Base-by-base conservation (phyloP, 352 stramenopile genomes). In the Pythium myriotylum region DNA sequence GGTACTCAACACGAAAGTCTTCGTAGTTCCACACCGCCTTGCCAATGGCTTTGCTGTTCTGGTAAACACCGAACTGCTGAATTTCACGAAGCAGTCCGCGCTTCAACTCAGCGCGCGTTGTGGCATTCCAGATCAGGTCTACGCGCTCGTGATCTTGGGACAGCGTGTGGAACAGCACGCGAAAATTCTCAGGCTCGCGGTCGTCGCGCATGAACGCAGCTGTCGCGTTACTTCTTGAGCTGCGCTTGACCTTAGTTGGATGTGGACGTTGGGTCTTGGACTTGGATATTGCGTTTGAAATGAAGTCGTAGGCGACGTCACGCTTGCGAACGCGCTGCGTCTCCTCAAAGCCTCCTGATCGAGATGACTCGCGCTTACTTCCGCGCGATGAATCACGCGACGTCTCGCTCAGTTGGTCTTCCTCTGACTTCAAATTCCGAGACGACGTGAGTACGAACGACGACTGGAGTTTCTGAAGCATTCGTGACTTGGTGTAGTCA, bases 21-120 rank as follows among this genome's bases (percentile, higher is more conserved):
- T 98, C 91, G 59, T 97, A 94, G 65, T 99, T 99, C 96, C 96
- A 99, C 16, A 92, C 76, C 29, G 95, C 86, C 54, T 91, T 86
- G 49, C 88, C 83, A 40, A 62, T 70, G 2, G 73, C 82, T 17
- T 74, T 68, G n/a, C 68, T 86, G 35, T 77, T 81, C 49, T 92
- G 81, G 19, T 92, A 89, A 39, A 88, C 75, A 7, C 74, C 83
- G 51, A 98, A 92, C 8, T 69, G 62, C 51, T 97, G 74, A 56
- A 98, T 91, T 61, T 93, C 89, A 20, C 71, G 54, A 20, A 94
- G 77, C 29, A 99, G 70, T 24, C 88, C 81, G 43, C 70, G 79
- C 9, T 88, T 86, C 41, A 99, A 78, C 59, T 98, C 94, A 8
- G 84, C 76, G 22, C 95, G 75, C 1, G 93, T 98, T 53, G 83